Percentiles rank a stretch among this genome's conserved stretches.
Conservation (phyloP, 1,284 basidiomycete genomes). For the Rhodotorula sp. region DNA sequence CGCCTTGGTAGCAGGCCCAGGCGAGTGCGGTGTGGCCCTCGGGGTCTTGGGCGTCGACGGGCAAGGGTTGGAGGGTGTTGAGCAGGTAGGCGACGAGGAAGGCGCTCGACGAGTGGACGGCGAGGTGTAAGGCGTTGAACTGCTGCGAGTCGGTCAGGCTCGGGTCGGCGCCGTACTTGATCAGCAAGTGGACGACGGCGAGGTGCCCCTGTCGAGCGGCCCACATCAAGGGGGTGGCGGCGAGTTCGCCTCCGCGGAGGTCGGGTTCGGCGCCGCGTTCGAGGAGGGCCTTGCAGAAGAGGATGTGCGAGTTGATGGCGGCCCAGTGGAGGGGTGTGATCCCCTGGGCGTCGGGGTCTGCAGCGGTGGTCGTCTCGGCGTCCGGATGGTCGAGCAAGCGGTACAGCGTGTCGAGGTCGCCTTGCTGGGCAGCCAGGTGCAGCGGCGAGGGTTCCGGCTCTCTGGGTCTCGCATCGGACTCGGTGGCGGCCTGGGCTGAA, state of each 20-base stretch:
- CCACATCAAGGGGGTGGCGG: conserved; percentile 98
- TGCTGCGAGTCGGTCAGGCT: conserved; percentile 88
- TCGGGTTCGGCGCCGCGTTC: conserved; percentile 95
- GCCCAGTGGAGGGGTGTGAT: conserved; percentile 98
- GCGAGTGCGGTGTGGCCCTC: conserved; percentile 94
- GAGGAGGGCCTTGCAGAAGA: conserved; percentile 74
- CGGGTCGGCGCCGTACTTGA: conserved; percentile 86
- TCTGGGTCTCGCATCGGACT: too few relatives aligned
- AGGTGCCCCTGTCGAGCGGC: conserved; percentile 91
- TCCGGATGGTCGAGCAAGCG: conserved; percentile 8
- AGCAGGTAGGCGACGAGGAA: conserved; percentile 92
- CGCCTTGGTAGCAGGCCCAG: conserved; percentile 99
- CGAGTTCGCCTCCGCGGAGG: conserved; percentile 86
- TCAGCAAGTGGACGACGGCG: conserved; percentile 87
- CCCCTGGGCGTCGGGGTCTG: conserved; percentile 81
- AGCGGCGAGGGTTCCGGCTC: background rate
- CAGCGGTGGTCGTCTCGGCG: conserved; percentile 52
- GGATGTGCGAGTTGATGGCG: conserved; percentile 83
- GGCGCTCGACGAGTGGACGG: conserved; percentile 88
- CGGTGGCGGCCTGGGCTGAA: too few relatives aligned
- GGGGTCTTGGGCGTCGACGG: conserved; percentile 79
- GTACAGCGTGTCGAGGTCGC: conserved; percentile 22
- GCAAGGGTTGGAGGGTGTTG: conserved; percentile 59
- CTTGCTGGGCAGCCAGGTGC: conserved; percentile 35
- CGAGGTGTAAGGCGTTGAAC: conserved; percentile 92